Conservation (phyloP, 768 basidiomycete genomes). For the Lactarius vividus region DNA sequence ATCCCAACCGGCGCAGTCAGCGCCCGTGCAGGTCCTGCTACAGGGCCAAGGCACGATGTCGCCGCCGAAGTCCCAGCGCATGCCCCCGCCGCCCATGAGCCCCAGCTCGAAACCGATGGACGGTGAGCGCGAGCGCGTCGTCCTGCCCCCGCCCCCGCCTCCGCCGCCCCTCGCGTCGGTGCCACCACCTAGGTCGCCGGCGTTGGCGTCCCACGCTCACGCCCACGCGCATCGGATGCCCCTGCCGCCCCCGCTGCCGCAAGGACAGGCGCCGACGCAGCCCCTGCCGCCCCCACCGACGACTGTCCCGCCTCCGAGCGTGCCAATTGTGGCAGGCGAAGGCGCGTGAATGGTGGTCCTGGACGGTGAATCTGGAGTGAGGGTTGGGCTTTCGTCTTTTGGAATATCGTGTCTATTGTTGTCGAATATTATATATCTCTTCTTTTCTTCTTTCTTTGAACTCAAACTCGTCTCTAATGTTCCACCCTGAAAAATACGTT, state of each 20-base stretch:
- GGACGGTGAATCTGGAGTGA: background rate
- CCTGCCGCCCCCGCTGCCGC: constrained; percentile 6
- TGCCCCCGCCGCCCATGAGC: constrained; percentile 12
- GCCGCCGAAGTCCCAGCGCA: constrained; percentile 14
- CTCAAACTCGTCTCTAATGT: background rate
- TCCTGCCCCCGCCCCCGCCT: background rate
- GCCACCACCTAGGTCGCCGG: background rate
- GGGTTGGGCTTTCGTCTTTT: no score
- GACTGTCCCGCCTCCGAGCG: constrained; percentile 10
- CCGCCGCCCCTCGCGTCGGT: background rate
- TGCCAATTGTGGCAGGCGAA: constrained; percentile 21
- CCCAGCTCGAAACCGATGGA: constrained; percentile 25
- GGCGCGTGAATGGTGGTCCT: constrained; percentile 3
- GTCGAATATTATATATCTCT: background rate
- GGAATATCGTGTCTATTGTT: background rate
- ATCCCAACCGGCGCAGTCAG: background rate
- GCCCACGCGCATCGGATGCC: constrained; percentile 19
- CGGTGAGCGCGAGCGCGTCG: constrained; percentile 22
- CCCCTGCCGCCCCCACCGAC: constrained; percentile 6
- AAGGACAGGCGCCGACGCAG: background rate
- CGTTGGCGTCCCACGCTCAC: background rate
- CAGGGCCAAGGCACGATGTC: constrained; percentile 16
- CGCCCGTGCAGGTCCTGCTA: constrained; percentile 3
- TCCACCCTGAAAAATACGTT: background rate
- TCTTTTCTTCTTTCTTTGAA: background rate